These are phyloP conservation scores for Rhizoclosmatium hyalinum DNA, from an alignment of 371 early-diverging fungal species.

Conservation along the genomic window DNA sequence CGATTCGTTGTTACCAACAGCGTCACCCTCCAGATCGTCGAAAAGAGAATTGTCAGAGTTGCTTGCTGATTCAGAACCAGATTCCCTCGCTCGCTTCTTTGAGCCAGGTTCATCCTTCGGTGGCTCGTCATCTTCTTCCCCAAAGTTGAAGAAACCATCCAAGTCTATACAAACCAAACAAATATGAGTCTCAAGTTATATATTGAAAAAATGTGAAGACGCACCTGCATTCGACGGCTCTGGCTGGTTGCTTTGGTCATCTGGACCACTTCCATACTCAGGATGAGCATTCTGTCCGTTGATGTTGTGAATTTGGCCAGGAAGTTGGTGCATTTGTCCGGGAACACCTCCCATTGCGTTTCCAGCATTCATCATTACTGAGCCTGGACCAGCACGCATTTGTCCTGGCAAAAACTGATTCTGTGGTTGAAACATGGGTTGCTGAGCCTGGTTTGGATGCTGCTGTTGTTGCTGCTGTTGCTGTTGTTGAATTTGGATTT, in stretches of 20 bases:
- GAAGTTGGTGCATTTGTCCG: too few relatives aligned
- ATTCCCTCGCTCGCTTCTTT: constrained; percentile 10
- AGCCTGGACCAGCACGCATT: too few relatives aligned
- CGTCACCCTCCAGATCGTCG: not conserved
- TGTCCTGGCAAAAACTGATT: too few relatives aligned
- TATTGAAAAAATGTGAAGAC: not conserved
- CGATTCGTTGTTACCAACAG: too few relatives aligned
- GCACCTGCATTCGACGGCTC: not conserved
- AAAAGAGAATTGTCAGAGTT: not conserved
- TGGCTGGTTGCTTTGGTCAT: too few relatives aligned
- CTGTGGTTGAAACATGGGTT: too few relatives aligned
- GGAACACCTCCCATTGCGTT: too few relatives aligned
- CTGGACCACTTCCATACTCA: too few relatives aligned
- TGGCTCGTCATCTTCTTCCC: not conserved
- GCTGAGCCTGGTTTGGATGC: not conserved
- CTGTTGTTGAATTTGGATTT: not conserved
- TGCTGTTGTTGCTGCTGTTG: constrained; percentile 1
- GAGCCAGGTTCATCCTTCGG: not conserved
- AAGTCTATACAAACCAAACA: constrained; percentile 9
- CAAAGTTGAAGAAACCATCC: constrained; percentile 17
- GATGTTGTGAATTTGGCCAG: too few relatives aligned
- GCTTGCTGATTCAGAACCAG: not conserved
- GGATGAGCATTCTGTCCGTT: too few relatives aligned
- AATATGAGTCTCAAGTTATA: not conserved
- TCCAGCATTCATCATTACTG: too few relatives aligned